These are phyloP conservation scores for Mycena belliarum DNA, from an alignment of 768 basidiomycete species.

Conservation along the genomic window DNA sequence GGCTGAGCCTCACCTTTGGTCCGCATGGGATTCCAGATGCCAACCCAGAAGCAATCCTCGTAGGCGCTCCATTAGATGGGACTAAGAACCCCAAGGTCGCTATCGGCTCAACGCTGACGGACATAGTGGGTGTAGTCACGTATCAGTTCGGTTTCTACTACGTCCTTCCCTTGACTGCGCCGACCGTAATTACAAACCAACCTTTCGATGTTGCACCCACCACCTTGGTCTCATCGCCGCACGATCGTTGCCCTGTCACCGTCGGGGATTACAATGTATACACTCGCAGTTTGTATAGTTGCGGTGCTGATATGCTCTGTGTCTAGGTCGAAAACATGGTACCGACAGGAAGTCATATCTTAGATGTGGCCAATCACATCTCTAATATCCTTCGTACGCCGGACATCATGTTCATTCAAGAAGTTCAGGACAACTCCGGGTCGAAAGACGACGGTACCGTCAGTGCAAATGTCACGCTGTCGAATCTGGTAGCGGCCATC, in stretches of 20 bases:
- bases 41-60: slow-evolving; percentile 57
- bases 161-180: slow-evolving; percentile 58
- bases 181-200: slow-evolving; percentile 43
- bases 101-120: slow-evolving; percentile 45
- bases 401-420: slow-evolving; percentile 64
- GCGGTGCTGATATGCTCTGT: background rate
- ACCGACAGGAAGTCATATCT: slow-evolving; percentile 49
- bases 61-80: slow-evolving; percentile 55
- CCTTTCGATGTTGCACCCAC: slow-evolving; percentile 38
- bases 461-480: slow-evolving; percentile 52
- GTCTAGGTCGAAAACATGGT: slow-evolving; percentile 56
- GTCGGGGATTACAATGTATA: slow-evolving; percentile 64
- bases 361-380: slow-evolving; percentile 54
- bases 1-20: slow-evolving; percentile 53
- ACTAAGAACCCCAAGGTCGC: slow-evolving; percentile 50
- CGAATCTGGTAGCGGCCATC: slow-evolving; percentile 51
- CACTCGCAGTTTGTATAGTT: background rate
- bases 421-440: slow-evolving; percentile 63
- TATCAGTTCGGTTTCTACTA: slow-evolving; percentile 60
- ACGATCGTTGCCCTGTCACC: slow-evolving; percentile 45
- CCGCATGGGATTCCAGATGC: slow-evolving; percentile 51
- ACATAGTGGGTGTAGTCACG: slow-evolving; percentile 57
- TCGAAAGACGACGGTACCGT: slow-evolving; percentile 54
- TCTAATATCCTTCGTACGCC: slow-evolving; percentile 48
- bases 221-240: slow-evolving; percentile 33